Percentiles rank a stretch among this genome's conserved stretches.
These are phyloP conservation scores for Phytopythium ostracodes DNA, from an alignment of 352 stramenopile species.

Conservation along the genomic window DNA sequence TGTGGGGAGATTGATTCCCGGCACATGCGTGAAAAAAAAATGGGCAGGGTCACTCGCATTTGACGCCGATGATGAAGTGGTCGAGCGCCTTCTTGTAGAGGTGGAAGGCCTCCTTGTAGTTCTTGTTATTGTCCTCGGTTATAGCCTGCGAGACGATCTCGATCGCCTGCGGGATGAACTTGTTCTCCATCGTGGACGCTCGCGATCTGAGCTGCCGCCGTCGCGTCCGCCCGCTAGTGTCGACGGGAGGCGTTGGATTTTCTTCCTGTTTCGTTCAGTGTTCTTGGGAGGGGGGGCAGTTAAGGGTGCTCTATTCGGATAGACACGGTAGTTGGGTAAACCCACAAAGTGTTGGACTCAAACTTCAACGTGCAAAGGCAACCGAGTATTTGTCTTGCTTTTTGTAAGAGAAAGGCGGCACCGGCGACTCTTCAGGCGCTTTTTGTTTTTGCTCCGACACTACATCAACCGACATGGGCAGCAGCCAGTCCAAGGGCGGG, in stretches of 20 bases:
- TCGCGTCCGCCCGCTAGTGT: background rate
- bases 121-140: slow-evolving; percentile 87
- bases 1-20: too few relatives aligned
- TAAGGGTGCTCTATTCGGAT: background rate
- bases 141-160: slow-evolving; percentile 87
- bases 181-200: slow-evolving; percentile 72
- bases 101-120: slow-evolving; percentile 84
- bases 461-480: slow-evolving; percentile 31
- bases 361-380: slow-evolving; percentile 16
- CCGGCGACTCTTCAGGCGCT: background rate
- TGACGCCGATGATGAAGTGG: slow-evolving; percentile 89
- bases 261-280: background rate
- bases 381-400: background rate
- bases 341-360: background rate
- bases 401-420: background rate
- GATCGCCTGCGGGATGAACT: slow-evolving; percentile 89
- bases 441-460: background rate
- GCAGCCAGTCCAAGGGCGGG: slow-evolving; percentile 45
- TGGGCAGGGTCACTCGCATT: slow-evolving; percentile 49
- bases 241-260: slow-evolving; percentile 2
- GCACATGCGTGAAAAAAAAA: background rate
- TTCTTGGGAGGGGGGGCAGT: background rate
- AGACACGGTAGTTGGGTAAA: background rate
- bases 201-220: background rate
- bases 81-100: slow-evolving; percentile 89